These are phyloP conservation scores for Lentinula detonsa DNA, from an alignment of 768 basidiomycete genomes.

Conservation along the genomic window DNA sequence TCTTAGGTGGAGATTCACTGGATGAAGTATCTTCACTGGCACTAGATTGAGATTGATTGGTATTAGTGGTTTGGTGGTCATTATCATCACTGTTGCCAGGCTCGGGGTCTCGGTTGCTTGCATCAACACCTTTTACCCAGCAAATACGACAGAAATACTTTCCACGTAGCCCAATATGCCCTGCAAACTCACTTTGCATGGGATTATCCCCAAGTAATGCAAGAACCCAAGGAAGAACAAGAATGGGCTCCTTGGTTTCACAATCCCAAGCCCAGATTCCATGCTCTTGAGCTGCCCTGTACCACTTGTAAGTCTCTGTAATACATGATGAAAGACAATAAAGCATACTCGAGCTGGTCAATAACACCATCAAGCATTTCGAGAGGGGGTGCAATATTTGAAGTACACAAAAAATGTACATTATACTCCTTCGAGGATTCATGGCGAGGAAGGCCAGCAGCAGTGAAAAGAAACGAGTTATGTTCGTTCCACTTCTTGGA, in stretches of 20 bases:
- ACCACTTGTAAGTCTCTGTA: background rate
- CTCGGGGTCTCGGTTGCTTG: background rate
- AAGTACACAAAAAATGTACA: constrained; percentile 16
- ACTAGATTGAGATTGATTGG: no score
- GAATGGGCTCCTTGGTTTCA: constrained; percentile 9
- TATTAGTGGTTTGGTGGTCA: no score
- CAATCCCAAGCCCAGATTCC: constrained; percentile 16
- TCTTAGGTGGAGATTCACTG: no score
- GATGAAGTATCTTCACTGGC: no score
- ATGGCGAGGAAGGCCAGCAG: constrained; percentile 14
- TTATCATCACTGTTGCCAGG: no score
- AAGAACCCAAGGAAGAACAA: constrained; percentile 12
- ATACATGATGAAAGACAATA: background rate
- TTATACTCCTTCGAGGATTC: constrained; percentile 6
- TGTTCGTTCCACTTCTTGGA: constrained; percentile 25
- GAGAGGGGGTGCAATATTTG: constrained; percentile 15
- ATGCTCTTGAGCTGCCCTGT: constrained; percentile 8
- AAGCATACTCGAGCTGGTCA: constrained; percentile 12
- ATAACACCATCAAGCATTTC: constrained; percentile 18
- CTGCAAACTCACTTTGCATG: constrained; percentile 20
- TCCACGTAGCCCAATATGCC: constrained; percentile 17
- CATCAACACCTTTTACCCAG: constrained; percentile 3
- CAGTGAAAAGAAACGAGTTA: constrained; percentile 18
- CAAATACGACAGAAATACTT: constrained; percentile 19
- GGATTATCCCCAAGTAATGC: constrained; percentile 17